These are phyloP conservation scores for Eimeria acervulina DNA, from an alignment of 169 alveolate species.

Conservation along the genomic window DNA sequence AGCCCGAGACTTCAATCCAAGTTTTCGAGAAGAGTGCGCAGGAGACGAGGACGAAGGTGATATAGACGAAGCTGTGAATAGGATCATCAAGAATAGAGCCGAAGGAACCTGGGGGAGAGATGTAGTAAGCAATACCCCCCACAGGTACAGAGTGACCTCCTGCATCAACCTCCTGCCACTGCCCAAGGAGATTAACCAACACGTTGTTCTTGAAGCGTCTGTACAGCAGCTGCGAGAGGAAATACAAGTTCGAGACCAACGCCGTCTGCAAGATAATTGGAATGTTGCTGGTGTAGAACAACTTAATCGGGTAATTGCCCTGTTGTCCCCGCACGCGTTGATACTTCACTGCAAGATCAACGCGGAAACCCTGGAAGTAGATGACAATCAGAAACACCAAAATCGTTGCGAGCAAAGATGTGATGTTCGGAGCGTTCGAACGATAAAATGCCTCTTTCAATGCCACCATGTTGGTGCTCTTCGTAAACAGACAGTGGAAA, in stretches of 20 bases:
- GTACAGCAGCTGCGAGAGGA: conserved; percentile 99
- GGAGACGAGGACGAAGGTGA: conserved; percentile 97
- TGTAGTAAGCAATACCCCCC: conserved; percentile 99
- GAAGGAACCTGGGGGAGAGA: conserved; percentile 98
- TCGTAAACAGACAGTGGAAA: conserved; percentile 98
- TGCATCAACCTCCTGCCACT: conserved; percentile 97
- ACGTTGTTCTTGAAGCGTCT: conserved; percentile 98
- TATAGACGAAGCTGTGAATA: conserved; percentile 97
- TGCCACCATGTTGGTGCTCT: conserved; percentile 95
- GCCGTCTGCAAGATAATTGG: conserved; percentile 99
- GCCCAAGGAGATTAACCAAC: conserved; percentile 96
- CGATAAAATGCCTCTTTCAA: conserved; percentile 98
- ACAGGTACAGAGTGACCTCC: conserved; percentile 99
- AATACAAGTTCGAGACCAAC: conserved; percentile 99
- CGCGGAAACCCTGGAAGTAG: conserved; percentile 99
- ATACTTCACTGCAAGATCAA: conserved; percentile 97
- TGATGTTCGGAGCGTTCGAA: conserved; percentile 98
- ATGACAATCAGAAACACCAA: conserved; percentile 98
- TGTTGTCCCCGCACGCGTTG: conserved; percentile 98
- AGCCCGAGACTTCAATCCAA: conserved; percentile 99
- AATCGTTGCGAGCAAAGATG: conserved; percentile 98
- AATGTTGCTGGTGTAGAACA: conserved; percentile 99
- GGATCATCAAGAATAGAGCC: conserved; percentile 97
- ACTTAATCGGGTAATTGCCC: conserved; percentile 99
- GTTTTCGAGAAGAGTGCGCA: conserved; percentile 99